Evolutionary conservation across 2,329 filamentous ascomycete species (phyloP).

Genomic region (Monascus ruber): DNA sequence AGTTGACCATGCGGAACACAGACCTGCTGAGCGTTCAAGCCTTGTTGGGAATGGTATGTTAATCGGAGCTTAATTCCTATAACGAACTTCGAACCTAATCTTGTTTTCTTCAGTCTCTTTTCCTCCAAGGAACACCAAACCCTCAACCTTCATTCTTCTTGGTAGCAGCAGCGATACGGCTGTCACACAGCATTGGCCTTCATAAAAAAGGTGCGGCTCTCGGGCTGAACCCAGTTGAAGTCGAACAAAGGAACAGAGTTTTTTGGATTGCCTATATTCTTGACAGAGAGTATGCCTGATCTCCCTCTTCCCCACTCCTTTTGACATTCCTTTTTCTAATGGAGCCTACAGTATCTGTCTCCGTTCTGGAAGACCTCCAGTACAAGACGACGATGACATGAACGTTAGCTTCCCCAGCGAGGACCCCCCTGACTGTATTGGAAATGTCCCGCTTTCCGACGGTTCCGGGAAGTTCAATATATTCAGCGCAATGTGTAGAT

Average conservation of each 20-base stretch:
- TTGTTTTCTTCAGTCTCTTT: slow-evolving; percentile 49
- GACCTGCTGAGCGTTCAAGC: slow-evolving; percentile 92
- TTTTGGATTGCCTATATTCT: slow-evolving; percentile 69
- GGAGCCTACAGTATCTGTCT: slow-evolving; percentile 46
- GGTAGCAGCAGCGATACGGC: slow-evolving; percentile 76
- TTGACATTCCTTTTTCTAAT: slow-evolving; percentile 13
- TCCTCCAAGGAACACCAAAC: slow-evolving; percentile 92
- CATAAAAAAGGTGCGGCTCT: slow-evolving; percentile 90
- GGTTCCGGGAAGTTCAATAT: slow-evolving; percentile 90
- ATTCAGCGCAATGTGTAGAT: slow-evolving; percentile 84
- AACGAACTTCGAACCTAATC: slow-evolving; percentile 3
- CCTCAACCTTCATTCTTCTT: slow-evolving; percentile 89
- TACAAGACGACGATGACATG: slow-evolving; percentile 74
- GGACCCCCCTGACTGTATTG: slow-evolving; percentile 82
- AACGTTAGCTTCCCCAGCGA: slow-evolving; percentile 91
- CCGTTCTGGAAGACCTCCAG: slow-evolving; percentile 58
- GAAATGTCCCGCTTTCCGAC: slow-evolving; percentile 81
- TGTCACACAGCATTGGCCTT: slow-evolving; percentile 87
- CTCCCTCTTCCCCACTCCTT: not conserved
- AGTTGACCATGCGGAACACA: slow-evolving; percentile 90
- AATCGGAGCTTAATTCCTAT: not conserved
- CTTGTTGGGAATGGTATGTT: slow-evolving; percentile 66
- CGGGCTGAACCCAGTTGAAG: slow-evolving; percentile 84
- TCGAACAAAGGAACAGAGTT: slow-evolving; percentile 73
- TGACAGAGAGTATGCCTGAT: slow-evolving; percentile 51